These are phyloP conservation scores for Tricholoma bakamatsutake DNA, from an alignment of 768 basidiomycete species.

Conservation along the genomic window DNA sequence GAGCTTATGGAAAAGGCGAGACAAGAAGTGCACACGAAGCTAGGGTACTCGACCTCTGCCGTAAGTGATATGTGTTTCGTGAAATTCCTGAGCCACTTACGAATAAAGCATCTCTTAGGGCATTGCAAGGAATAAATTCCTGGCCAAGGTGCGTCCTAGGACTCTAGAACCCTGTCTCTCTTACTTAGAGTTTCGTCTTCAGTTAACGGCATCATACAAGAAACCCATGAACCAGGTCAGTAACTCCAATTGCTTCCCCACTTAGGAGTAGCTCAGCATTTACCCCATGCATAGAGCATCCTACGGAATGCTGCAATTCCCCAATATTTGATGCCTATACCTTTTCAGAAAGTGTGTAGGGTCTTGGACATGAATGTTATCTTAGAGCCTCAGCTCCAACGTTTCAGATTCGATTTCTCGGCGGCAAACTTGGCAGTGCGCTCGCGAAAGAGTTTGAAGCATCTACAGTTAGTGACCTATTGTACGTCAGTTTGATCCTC, in stretches of 20 bases:
- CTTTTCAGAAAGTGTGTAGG: slow-evolving; percentile 76
- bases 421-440: slow-evolving; percentile 89
- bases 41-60: slow-evolving; percentile 94
- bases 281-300: slow-evolving; percentile 52
- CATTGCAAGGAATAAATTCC: slow-evolving; percentile 87
- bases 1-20: slow-evolving; percentile 79
- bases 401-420: slow-evolving; percentile 81
- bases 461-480: slow-evolving; percentile 82
- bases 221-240: slow-evolving; percentile 83
- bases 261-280: neutral
- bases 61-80: slow-evolving; percentile 36
- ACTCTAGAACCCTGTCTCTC: neutral
- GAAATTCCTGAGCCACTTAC: neutral
- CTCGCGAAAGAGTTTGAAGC: slow-evolving; percentile 86
- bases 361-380: neutral
- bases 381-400: neutral
- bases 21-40: slow-evolving; percentile 53
- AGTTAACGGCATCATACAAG: slow-evolving; percentile 88
- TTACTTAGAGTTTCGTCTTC: neutral
- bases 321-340: slow-evolving; percentile 73
- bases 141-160: slow-evolving; percentile 70
- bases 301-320: slow-evolving; percentile 81
- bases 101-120: slow-evolving; percentile 43
- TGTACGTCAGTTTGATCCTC: slow-evolving; percentile 47
- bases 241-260: neutral